Base-by-base conservation (phyloP, 352 stramenopile genomes). In the Phytopythium helicoides region DNA sequence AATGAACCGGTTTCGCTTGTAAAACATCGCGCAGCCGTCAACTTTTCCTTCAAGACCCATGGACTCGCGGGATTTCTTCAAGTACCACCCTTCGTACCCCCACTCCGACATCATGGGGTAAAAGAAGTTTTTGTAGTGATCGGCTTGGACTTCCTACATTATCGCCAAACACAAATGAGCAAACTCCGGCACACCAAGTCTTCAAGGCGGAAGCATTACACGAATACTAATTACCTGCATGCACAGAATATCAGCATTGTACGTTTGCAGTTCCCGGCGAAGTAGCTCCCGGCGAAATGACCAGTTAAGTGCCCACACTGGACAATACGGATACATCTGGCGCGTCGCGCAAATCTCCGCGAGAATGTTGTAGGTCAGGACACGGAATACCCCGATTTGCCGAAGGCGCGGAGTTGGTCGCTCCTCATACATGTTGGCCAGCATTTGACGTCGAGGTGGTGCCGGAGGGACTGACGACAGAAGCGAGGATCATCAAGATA, bases 1-100 rank as follows among this genome's bases (percentile, higher is more conserved):
- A 53, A 89, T 89, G 63, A 92, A 93, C 9, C 81, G 78, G 28
- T 83, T 92, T 23, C 89, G 72, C 62, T 97, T 97, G 94, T 98
- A 99, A 61, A 99, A 99, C 5, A 98, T 73, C 6, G 97, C 97
- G 71, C 97, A 99, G 22, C 97, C 97, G 60, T 99, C 97, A 25
- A 97, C 89, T 70, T 99, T 99, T 42, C 97, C 97, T 47, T 96
- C 92, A 33, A 98, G 63, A 16, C 97, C 97, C 96, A 99, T 99
- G 6, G 89, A 89, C 57, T 99, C 93, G 25, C 97, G 83, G 10
- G 96, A 98, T 74, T 99, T 99, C 68, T 98, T 95, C 61, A 99
- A 94, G 71, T 98, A 99, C 54, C 98, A 91, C 39, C 96, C 96
- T 66, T 99, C 95, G 58, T 98, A 99, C 3, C 97, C 97, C 62